Conservation (phyloP, 108 stramenopile species). For the Nitzschia palea region DNA sequence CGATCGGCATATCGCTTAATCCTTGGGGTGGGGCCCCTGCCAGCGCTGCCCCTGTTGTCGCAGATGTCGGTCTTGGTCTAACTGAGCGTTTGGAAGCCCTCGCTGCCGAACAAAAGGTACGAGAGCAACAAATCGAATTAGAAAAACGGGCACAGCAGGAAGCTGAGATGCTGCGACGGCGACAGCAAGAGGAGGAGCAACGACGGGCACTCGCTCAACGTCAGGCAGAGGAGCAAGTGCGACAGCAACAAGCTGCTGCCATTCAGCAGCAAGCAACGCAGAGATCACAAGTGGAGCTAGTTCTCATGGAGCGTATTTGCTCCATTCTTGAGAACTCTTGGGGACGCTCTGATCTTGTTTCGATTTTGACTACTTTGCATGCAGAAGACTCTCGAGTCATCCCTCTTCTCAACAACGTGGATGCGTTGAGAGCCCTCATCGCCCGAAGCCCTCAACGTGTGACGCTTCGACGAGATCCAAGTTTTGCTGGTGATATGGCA, state of each 20-base stretch:
- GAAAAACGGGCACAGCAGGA: slow-evolving; percentile 48
- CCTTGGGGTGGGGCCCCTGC: slow-evolving; percentile 60
- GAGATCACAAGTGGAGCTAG: slow-evolving; percentile 81
- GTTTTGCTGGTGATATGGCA: slow-evolving; percentile 72
- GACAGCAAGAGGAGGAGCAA: slow-evolving; percentile 68
- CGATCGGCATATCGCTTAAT: slow-evolving; percentile 48
- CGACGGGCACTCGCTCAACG: slow-evolving; percentile 48
- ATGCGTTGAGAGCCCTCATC: slow-evolving; percentile 75
- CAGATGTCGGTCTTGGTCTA: slow-evolving; percentile 41
- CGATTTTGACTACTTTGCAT: slow-evolving; percentile 79
- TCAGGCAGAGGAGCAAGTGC: slow-evolving; percentile 55
- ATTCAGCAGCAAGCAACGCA: slow-evolving; percentile 51
- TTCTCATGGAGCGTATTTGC: slow-evolving; percentile 83
- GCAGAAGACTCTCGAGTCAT: slow-evolving; percentile 81
- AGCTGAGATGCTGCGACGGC: slow-evolving; percentile 55
- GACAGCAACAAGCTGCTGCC: slow-evolving; percentile 42
- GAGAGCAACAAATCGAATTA: slow-evolving; percentile 21
- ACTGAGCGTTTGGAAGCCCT: slow-evolving; percentile 39
- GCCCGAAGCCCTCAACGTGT: slow-evolving; percentile 68
- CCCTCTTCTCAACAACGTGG: slow-evolving; percentile 66
- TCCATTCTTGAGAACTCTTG: slow-evolving; percentile 83
- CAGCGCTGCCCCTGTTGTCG: slow-evolving; percentile 28
- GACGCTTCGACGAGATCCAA: slow-evolving; percentile 64
- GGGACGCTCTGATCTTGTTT: slow-evolving; percentile 80
- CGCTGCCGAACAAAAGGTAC: slow-evolving; percentile 30